phyloP scores from a whole-genome alignment of 129 eudicot genomes.

The Logfia minima region DNA sequence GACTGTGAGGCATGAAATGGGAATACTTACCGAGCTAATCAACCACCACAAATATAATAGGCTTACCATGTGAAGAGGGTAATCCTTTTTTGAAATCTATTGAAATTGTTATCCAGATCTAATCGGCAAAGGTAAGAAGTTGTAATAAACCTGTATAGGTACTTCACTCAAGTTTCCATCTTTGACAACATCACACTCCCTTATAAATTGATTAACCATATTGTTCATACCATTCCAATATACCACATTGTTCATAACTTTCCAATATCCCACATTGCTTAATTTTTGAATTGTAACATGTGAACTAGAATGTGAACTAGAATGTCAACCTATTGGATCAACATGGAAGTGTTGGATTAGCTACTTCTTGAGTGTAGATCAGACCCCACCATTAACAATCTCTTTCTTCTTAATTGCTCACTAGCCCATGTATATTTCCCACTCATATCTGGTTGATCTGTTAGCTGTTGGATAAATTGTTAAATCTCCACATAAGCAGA shows the following conservation, averaged over 20 bases:
- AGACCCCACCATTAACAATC: neutral
- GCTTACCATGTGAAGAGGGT: neutral
- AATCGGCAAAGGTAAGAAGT: neutral
- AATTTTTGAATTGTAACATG: neutral
- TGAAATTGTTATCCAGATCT: neutral
- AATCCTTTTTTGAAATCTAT: neutral
- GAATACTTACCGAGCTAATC: neutral
- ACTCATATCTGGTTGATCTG: too few species aligned
- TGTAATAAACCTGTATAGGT: neutral
- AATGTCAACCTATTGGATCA: neutral
- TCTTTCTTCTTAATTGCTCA: too few species aligned
- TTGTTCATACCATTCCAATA: neutral
- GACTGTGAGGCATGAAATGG: neutral
- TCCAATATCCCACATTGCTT: neutral
- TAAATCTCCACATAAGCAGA: neutral
- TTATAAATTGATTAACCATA: neutral
- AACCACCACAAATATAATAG: neutral
- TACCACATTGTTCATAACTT: too few species aligned
- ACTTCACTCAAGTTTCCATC: too few species aligned
- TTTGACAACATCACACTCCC: too few species aligned
- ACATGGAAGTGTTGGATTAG: neutral
- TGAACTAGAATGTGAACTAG: neutral
- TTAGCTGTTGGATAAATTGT: neutral
- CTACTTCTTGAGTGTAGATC: neutral
- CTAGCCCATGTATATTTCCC: neutral